Evolutionary conservation across 192 early-diverging fungal species (phyloP), one percentile per base, ranked within the genome.

Genomic region (Linnemannia elongata): DNA sequence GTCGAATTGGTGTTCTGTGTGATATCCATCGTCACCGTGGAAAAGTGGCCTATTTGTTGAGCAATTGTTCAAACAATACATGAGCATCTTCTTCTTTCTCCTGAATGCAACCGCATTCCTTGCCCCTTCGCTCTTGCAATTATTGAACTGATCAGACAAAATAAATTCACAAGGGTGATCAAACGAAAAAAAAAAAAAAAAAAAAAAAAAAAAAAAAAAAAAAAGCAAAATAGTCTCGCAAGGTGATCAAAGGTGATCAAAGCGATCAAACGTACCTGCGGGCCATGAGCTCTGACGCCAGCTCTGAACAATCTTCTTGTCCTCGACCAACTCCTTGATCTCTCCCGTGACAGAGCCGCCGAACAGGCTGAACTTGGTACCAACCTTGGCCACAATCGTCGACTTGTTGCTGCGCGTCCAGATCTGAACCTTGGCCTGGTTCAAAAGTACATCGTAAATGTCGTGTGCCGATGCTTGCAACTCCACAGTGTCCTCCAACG

Each of bases 211-310:
- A 45, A 6, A 39, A 39, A 45, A 45, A 45, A 6, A 45, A 45
- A 45, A 6, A 39, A 39, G 38, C 38, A 45, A 9, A 45, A 45
- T 2, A 13, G 44, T 45, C 13, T 6, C 44, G 13, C 9, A 45
- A 45, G 44, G 44, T 13, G 44, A 45, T 45, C 38, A 38, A 38
- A 38, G 38, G 38, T 38, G 38, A 38, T 38, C 38, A 39, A 39
- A 39, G 38, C 6, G 38, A 39, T 39, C 38, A 6, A 39, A 39
- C 49, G 49, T 79, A 91, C 91, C 89, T 77, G 92, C 91, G 54
- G 97, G 96, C 98, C 98, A 99, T 20, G 93, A 90, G 83, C 92
- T 95, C 71, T 96, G 84, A 69, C 97, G 92, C 98, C 98, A 99
- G 71, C 90, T 95, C 89, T 95, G 92, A 73, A 95, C 94, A 85